Base-by-base conservation (phyloP, 176 grass and related monocot species). In the Phragmites australis region DNA sequence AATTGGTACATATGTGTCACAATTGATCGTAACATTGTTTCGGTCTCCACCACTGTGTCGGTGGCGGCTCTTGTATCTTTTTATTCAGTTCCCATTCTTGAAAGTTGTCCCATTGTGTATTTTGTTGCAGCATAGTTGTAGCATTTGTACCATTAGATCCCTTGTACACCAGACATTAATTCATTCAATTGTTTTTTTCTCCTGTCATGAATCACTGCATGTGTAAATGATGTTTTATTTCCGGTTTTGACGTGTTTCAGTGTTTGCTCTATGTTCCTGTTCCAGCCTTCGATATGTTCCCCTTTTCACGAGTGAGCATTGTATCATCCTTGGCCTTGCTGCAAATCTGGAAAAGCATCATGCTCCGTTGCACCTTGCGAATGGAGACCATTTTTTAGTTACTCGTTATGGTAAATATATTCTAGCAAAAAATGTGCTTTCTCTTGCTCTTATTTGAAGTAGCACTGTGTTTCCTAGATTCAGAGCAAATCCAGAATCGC, bases 151-250 rank as follows among this genome's bases (percentile, higher is more conserved):
- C 86, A 91, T 88, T 63, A 85, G 64, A 86, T n/a, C 57, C 54
- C 49, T 80, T 92, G 83, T 88, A 92, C 90, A 92, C 82, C 89
- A 92, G 79, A 82, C 49, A 92, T 89, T 76, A 79, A 97, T 96
- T 92, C 82, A 93, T 97, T 97, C 87, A 80, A 85, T 92, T 88
- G 54, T 87, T 92, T 30, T 82, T 52, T 57, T 46, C 60, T 8
- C 6, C 41, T 7, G 45, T 21, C 39, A 25, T 23, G 52, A 53
- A 64, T 22, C 17, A 47, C 39, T 81, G 25, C 1, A 12, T 49
- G 17, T 45, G 21, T 16, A 51, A 60, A 65, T 23, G 14, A 3
- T 0, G 1, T 23, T 69, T 12, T 32, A n/a, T 68, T 75, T 75
- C 0, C 0, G 0, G 12, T 25, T 34, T 32, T 19, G 6, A 52